A percentile compares a stretch with the other conserved stretches of the same genome.
Conservation (phyloP, 176 grass and related monocot species). For the Triticum turgidum region DNA sequence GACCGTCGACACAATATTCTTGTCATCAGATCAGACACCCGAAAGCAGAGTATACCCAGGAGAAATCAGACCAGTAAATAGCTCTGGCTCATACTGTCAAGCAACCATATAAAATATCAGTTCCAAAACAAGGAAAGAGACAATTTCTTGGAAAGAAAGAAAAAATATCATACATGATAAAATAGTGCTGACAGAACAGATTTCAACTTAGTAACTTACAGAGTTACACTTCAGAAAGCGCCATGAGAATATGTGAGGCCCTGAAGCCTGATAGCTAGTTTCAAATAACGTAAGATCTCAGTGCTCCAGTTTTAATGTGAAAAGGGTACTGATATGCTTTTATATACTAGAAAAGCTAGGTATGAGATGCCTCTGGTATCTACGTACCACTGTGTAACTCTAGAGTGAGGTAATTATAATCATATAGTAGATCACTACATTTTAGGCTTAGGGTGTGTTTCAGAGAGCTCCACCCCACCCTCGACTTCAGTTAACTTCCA, state of each 20-base stretch:
- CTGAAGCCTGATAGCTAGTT: conserved; percentile 43
- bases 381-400: too few relatives aligned
- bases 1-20: conserved; percentile 83
- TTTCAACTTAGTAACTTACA: conserved; percentile 20
- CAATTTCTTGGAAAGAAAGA: not conserved
- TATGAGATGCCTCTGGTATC: too few relatives aligned
- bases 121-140: not conserved
- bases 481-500: too few relatives aligned
- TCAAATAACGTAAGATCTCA: too few relatives aligned
- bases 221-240: conserved; percentile 59
- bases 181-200: not conserved
- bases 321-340: too few relatives aligned
- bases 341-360: too few relatives aligned
- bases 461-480: too few relatives aligned
- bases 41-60: not conserved
- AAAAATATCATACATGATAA: not conserved
- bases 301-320: too few relatives aligned
- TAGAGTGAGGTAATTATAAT: too few relatives aligned
- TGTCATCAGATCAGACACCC: conserved; percentile 24
- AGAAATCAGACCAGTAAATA: conserved; percentile 80
- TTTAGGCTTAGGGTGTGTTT: too few relatives aligned
- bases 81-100: conserved; percentile 64
- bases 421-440: too few relatives aligned
- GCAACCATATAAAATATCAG: conserved; percentile 7
- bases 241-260: conserved; percentile 70